A percentile compares a stretch with the other conserved stretches of the same genome.
Conservation (phyloP, 164 flowering plant genomes). For the Umbilicus rupestris region DNA sequence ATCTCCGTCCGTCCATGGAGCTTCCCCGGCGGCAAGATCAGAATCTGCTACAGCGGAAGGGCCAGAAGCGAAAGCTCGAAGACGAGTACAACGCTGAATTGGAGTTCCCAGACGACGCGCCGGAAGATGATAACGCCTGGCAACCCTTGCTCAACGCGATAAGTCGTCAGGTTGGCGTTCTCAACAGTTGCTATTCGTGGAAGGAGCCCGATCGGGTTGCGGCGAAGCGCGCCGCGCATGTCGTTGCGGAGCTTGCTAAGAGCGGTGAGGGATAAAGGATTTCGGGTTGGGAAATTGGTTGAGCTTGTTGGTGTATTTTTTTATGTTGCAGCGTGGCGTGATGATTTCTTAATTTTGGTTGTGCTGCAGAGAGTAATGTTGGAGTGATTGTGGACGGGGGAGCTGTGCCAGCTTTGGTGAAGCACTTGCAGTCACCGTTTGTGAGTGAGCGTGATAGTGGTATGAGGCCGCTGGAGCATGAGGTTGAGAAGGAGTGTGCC, state of each 20-base stretch:
- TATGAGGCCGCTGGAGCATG: constrained; percentile 61
- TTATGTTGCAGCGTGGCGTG: background rate
- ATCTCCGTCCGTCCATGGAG: constrained; percentile 29
- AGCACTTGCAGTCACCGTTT: constrained; percentile 61
- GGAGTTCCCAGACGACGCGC: constrained; percentile 21
- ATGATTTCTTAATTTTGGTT: background rate
- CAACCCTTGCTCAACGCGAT: constrained; percentile 34
- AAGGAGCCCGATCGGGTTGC: constrained; percentile 62
- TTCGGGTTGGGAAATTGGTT: constrained; percentile 7
- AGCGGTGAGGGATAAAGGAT: constrained; percentile 30
- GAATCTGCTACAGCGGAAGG: constrained; percentile 43
- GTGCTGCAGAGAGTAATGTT: constrained; percentile 60
- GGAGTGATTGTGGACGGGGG: constrained; percentile 74
- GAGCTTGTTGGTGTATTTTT: constrained; percentile 6
- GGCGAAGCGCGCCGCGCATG: constrained; percentile 74
- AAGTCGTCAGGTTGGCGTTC: constrained; percentile 42
- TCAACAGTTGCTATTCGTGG: constrained; percentile 52
- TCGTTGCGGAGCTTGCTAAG: constrained; percentile 75
- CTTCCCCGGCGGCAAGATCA: constrained; percentile 20
- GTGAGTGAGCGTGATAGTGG: constrained; percentile 23
- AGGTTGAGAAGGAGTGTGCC: constrained; percentile 85
- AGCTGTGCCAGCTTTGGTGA: constrained; percentile 74
- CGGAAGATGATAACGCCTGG: constrained; percentile 23
- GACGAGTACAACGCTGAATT: constrained; percentile 28
- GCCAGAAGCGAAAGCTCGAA: constrained; percentile 72